Evolutionary conservation across 2,329 filamentous ascomycete genomes (phyloP).

Genomic region (Calonectria leucothoes): DNA sequence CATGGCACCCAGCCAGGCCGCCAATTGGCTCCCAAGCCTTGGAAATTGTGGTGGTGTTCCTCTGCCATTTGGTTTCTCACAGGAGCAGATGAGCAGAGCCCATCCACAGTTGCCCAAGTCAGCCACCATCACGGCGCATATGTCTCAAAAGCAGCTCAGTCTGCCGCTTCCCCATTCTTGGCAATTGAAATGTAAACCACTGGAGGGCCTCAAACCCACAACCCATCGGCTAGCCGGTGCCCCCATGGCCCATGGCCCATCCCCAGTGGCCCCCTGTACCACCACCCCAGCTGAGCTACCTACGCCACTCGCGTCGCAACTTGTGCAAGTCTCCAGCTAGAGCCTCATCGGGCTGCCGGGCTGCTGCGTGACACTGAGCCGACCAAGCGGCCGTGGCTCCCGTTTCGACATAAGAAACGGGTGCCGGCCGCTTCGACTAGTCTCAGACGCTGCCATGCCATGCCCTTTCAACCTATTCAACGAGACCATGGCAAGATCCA

Average conservation of each 20-base stretch:
- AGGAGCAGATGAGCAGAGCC: neutral
- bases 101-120: neutral
- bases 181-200: neutral
- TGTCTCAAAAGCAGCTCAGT: neutral
- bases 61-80: neutral
- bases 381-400: neutral
- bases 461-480: neutral
- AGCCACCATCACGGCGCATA: neutral
- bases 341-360: conserved; percentile 1
- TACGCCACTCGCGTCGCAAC: neutral
- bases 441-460: neutral
- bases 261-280: neutral
- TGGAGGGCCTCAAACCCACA: neutral
- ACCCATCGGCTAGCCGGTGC: neutral
- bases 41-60: neutral
- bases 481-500: neutral
- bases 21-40: neutral
- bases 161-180: neutral
- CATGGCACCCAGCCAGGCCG: neutral
- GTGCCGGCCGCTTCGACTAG: neutral
- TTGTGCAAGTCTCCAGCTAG: neutral
- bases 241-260: neutral
- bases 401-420: neutral
- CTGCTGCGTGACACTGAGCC: neutral
- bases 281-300: neutral